Base-by-base conservation (phyloP, 2,329 filamentous ascomycete species). In the Trichoderma simmonsii region DNA sequence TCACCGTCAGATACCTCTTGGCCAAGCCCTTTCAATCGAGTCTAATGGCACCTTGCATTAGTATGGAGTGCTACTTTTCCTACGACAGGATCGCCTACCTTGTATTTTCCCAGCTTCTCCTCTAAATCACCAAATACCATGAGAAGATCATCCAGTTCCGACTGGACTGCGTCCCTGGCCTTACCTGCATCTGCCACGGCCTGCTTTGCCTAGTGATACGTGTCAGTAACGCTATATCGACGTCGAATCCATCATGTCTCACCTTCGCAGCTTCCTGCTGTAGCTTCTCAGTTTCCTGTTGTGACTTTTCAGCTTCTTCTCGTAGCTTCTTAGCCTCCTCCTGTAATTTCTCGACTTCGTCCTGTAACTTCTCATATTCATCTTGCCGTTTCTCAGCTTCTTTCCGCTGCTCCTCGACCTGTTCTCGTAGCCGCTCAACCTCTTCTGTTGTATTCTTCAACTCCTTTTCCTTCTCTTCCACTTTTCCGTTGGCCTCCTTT, bases 61-160 rank as follows among this genome's bases (percentile, higher is more conserved):
- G 63, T 28, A 66, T 39, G 9, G 48, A 11, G 15, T 34, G 12
- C 18, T 51, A 14, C 39, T 11, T n/a, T 32, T 15, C 9, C 2
- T 34, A 26, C 28, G 72, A 2, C 43, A 1, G 4, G 15, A 26
- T 65, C 21, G 30, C 86, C 75, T 82, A 92, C 91, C 86, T 93
- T 95, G 78, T 95, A 94, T 76, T 88, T 89, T 56, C 87, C 86
- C 63, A 90, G 85, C 82, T 95, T 95, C 69, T 93, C 92, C 80
- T 96, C 93, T 21, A 94, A 79, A 78, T 96, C 93, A 15, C 89
- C 90, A 80, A 95, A 93, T 6, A 96, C 91, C 83, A 95, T 92
- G 43, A 96, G 83, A 69, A 95, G 85, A 79, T 96, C 93, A 75
- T 96, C 93, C 60, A 95, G 84, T 80, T 96, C 93, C 3, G 88